Percentiles rank a stretch among this genome's conserved stretches.
Conservation (phyloP, 108 stramenopile genomes). For the Skeletonema tropicum region DNA sequence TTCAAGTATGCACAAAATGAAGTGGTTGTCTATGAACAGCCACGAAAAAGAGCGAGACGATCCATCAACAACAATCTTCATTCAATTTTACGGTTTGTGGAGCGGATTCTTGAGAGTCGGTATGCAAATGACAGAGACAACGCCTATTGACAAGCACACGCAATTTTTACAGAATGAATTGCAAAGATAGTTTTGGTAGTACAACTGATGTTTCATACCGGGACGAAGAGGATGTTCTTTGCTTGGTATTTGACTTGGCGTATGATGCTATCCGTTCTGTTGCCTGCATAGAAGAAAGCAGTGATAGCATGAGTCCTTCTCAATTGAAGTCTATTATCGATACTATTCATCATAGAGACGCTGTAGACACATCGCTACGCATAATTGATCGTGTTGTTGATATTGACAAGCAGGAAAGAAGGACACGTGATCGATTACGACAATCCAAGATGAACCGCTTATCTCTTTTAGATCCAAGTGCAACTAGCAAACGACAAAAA, state of each 20-base stretch:
- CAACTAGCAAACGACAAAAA: constrained; percentile 14
- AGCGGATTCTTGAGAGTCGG: constrained; percentile 21
- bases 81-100: constrained; percentile 34
- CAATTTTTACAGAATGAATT: constrained; percentile 20
- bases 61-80: constrained; percentile 30
- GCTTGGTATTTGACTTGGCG: constrained; percentile 33
- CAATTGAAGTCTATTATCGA: neutral
- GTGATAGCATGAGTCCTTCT: neutral
- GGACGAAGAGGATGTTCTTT: constrained; percentile 30
- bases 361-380: constrained; percentile 30
- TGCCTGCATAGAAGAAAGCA: neutral
- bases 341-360: constrained; percentile 3
- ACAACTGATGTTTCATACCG: constrained; percentile 18
- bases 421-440: neutral
- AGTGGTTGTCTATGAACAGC: neutral
- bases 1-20: neutral
- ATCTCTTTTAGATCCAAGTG: neutral
- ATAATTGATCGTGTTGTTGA: constrained; percentile 25
- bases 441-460: neutral
- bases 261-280: constrained; percentile 24
- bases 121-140: neutral
- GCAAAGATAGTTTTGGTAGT: constrained; percentile 34
- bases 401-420: constrained; percentile 17
- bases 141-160: neutral
- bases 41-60: constrained; percentile 22